phyloP scores from a whole-genome alignment of 2,329 filamentous ascomycete species.

The Colletotrichum viniferum region DNA sequence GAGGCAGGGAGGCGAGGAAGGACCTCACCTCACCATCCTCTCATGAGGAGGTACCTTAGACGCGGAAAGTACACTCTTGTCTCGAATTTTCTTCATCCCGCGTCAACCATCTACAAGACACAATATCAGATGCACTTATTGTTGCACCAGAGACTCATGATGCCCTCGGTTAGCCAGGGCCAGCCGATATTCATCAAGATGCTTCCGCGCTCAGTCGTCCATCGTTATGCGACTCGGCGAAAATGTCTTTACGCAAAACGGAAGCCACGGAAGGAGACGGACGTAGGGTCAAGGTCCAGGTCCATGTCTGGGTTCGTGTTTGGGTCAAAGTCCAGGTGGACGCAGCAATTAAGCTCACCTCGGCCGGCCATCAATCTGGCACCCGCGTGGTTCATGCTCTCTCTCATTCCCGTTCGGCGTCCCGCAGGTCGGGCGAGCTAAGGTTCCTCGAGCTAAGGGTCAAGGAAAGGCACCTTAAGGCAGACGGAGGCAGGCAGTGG shows the following conservation, averaged over 20 bases:
- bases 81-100: background rate
- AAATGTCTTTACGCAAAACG: background rate
- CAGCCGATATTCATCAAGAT: background rate
- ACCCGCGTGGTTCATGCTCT: background rate
- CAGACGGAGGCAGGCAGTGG: background rate
- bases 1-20: background rate
- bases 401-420: background rate
- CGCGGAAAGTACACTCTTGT: background rate
- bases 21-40: background rate
- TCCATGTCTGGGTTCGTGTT: background rate
- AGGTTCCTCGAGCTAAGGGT: background rate
- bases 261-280: background rate
- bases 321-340: background rate
- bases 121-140: background rate
- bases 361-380: background rate
- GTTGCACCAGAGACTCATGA: background rate
- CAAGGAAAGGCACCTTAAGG: background rate
- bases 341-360: background rate
- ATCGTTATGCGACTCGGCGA: background rate
- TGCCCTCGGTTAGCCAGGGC: background rate
- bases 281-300: background rate
- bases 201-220: background rate
- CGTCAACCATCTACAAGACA: background rate
- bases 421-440: background rate
- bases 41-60: background rate